A percentile compares a stretch with the other conserved stretches of the same genome.
Evolutionary conservation across 2,329 filamentous ascomycete genomes (phyloP).

Genomic region (Mycocentrospora acerina): DNA sequence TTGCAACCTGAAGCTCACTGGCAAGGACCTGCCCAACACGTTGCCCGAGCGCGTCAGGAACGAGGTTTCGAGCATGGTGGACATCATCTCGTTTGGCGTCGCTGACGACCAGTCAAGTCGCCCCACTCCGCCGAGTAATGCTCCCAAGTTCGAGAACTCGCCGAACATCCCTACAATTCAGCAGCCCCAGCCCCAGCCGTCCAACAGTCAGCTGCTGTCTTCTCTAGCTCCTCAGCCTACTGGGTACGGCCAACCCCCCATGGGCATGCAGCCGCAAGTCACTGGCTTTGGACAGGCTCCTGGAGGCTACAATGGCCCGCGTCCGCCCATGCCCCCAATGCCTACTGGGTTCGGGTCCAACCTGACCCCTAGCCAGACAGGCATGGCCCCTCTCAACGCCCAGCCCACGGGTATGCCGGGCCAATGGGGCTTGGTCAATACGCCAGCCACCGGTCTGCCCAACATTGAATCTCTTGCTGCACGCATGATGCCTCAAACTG

Average conservation of each 20-base stretch:
- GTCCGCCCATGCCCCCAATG: constrained; percentile 79
- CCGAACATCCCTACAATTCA: constrained; percentile 46
- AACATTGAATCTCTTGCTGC: constrained; percentile 92
- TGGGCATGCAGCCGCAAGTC: constrained; percentile 49
- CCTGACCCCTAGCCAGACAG: constrained; percentile 63
- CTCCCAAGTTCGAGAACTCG: constrained; percentile 67
- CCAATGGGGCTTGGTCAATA: constrained; percentile 98
- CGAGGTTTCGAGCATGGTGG: constrained; percentile 98
- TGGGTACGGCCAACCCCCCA: constrained; percentile 64
- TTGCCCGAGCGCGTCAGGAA: constrained; percentile 89
- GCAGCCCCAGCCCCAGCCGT: constrained; percentile 63
- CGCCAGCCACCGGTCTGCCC: constrained; percentile 82
- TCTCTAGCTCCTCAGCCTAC: constrained; percentile 57
- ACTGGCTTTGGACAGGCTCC: constrained; percentile 67
- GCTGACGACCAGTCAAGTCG: constrained; percentile 66
- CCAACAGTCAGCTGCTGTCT: constrained; percentile 63
- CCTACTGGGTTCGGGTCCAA: constrained; percentile 56
- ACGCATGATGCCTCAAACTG: constrained; percentile 96
- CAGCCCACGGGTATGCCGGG: constrained; percentile 92
- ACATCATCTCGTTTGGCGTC: constrained; percentile 95
- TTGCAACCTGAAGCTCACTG: constrained; percentile 89
- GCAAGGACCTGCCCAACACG: constrained; percentile 72
- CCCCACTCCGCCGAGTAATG: constrained; percentile 61
- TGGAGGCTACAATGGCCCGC: constrained; percentile 76
- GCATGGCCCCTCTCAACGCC: constrained; percentile 71